Percentiles rank a stretch among this genome's conserved stretches.
phyloP scores from a whole-genome alignment of 2,329 filamentous ascomycete species.

The Fusarium solani-melongenae region DNA sequence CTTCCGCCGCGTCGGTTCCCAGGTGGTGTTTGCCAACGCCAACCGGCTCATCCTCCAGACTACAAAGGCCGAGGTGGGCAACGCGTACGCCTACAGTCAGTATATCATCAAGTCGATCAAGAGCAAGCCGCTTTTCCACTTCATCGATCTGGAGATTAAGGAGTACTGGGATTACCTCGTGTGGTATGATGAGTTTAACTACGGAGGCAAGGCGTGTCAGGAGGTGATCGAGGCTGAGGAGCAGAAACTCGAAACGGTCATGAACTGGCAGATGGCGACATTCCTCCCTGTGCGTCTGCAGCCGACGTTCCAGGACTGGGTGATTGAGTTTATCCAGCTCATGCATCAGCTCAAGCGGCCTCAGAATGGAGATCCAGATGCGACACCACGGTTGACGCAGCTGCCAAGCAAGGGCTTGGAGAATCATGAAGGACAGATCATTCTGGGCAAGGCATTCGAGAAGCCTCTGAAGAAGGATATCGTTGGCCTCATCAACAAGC shows the following conservation, averaged over 20 bases:
- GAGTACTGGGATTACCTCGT: conserved; percentile 99
- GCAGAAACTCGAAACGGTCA: conserved; percentile 87
- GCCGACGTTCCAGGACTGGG: conserved; percentile 88
- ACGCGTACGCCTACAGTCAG: conserved; percentile 95
- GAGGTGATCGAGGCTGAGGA: conserved; percentile 79
- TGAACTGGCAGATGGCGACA: conserved; percentile 97
- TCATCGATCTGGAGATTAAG: conserved; percentile 95
- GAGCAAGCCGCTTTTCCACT: conserved; percentile 93
- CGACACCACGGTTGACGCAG: conserved; percentile 68
- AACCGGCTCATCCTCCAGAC: conserved; percentile 93
- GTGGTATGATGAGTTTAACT: conserved; percentile 99
- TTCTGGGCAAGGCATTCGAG: conserved; percentile 85
- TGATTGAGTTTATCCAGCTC: conserved; percentile 92
- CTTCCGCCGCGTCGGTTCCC: conserved; percentile 93
- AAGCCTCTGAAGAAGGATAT: conserved; percentile 93
- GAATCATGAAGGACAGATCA: conserved; percentile 69
- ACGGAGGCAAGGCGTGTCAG: conserved; percentile 91
- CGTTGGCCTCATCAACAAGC: conserved; percentile 80
- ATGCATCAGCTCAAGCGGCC: conserved; percentile 90
- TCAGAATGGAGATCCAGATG: conserved; percentile 59
- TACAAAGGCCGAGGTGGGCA: conserved; percentile 95
- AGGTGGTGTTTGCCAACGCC: conserved; percentile 93
- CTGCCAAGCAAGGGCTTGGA: conserved; percentile 68
- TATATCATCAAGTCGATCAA: conserved; percentile 99
- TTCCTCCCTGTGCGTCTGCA: conserved; percentile 87